Percentiles rank a stretch among this genome's conserved stretches.
These are phyloP conservation scores for Globisporangium radiosum DNA, from an alignment of 352 stramenopile species.

Conservation along the genomic window DNA sequence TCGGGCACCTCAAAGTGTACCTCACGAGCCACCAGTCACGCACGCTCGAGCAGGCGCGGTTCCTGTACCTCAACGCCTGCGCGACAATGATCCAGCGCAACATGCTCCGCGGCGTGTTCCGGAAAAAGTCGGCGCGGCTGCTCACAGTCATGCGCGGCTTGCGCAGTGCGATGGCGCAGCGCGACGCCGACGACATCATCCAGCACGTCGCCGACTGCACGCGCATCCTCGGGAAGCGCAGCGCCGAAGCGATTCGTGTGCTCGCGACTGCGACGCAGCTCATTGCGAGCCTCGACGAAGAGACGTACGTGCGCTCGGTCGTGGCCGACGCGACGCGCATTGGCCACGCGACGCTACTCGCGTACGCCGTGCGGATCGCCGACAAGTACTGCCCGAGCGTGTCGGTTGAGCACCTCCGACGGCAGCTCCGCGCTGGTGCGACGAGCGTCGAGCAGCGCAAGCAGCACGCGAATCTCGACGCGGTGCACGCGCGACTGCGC, in stretches of 20 bases:
- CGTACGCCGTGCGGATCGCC: constrained; percentile 53
- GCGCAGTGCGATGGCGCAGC: constrained; percentile 42
- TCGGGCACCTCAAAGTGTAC: constrained; percentile 68
- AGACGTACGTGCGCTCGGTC: constrained; percentile 71
- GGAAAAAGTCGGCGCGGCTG: constrained; percentile 53
- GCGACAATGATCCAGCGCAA: constrained; percentile 83
- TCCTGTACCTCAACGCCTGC: constrained; percentile 71
- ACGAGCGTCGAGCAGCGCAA: constrained; percentile 26
- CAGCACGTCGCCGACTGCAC: constrained; percentile 50
- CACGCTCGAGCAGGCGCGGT: constrained; percentile 70
- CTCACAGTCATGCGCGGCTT: constrained; percentile 52
- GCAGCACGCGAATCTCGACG: constrained; percentile 32
- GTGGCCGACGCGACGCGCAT: constrained; percentile 55
- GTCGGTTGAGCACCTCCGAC: constrained; percentile 41
- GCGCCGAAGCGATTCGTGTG: constrained; percentile 53
- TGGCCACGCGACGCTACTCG: constrained; percentile 47
- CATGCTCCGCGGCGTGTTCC: constrained; percentile 61
- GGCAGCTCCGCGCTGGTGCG: constrained; percentile 14
- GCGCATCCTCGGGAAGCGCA: constrained; percentile 47
- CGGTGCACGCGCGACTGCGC: constrained; percentile 46
- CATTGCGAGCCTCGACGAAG: constrained; percentile 59
- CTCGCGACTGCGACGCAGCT: constrained; percentile 41
- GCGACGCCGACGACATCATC: constrained; percentile 55
- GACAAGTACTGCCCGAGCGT: constrained; percentile 59
- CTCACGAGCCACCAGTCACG: constrained; percentile 77